Conservation (phyloP, 352 stramenopile species). For the Phytophthora tubulina region DNA sequence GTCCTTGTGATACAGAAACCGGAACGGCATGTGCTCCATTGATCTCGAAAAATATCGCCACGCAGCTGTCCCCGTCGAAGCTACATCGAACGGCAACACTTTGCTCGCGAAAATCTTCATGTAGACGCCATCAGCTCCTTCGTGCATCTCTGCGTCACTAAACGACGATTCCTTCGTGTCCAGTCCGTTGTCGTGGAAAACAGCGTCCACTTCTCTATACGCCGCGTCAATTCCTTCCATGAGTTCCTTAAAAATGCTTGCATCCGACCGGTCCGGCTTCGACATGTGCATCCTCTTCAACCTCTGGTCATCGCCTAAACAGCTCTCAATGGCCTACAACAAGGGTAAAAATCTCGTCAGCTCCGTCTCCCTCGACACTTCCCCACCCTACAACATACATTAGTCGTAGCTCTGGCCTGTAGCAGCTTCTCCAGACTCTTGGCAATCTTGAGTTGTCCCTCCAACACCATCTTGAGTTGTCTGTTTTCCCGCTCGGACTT, state of each 20-base stretch:
- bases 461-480: constrained; percentile 62
- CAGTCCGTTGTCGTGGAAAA: constrained; percentile 52
- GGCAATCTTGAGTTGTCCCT: constrained; percentile 76
- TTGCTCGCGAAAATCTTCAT: constrained; percentile 68
- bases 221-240: constrained; percentile 48
- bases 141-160: constrained; percentile 52
- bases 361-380: neutral
- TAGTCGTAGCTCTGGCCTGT: constrained; percentile 44
- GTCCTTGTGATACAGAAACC: constrained; percentile 53
- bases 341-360: constrained; percentile 1
- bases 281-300: constrained; percentile 44
- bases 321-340: constrained; percentile 44
- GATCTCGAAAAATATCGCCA: constrained; percentile 62
- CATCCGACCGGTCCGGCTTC: constrained; percentile 39
- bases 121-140: constrained; percentile 45
- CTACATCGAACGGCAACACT: constrained; percentile 55
- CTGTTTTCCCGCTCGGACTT: constrained; percentile 71
- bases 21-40: constrained; percentile 55
- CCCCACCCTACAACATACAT: constrained; percentile 24
- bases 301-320: constrained; percentile 24
- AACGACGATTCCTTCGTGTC: constrained; percentile 44
- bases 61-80: constrained; percentile 44
- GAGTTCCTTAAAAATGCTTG: constrained; percentile 48
- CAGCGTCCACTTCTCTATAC: constrained; percentile 49
- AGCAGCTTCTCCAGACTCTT: constrained; percentile 66